These are phyloP conservation scores for Naganishia randhawae DNA, from an alignment of 768 basidiomycete species.

Conservation along the genomic window DNA sequence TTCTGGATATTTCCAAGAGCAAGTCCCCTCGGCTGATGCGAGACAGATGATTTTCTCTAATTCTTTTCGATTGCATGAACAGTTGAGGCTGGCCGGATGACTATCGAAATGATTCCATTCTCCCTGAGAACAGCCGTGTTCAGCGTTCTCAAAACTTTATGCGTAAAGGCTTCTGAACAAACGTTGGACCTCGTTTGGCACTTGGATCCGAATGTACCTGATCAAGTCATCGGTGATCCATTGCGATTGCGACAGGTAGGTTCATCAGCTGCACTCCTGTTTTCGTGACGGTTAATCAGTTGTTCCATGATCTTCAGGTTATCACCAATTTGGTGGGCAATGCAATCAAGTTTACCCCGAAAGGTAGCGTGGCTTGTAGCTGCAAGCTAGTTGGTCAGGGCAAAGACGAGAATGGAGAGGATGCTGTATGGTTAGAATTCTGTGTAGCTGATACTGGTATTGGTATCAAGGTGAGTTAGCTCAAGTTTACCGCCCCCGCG, in stretches of 20 bases:
- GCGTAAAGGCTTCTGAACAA: slow-evolving; percentile 94
- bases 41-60: background rate
- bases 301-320: slow-evolving; percentile 52
- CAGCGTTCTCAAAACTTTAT: slow-evolving; percentile 93
- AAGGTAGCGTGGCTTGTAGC: slow-evolving; percentile 86
- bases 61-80: slow-evolving; percentile 14
- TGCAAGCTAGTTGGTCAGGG: slow-evolving; percentile 64
- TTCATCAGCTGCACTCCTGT: slow-evolving; percentile 47
- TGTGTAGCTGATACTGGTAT: slow-evolving; percentile 98
- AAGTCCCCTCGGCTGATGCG: slow-evolving; percentile 46
- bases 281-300: slow-evolving; percentile 28
- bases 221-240: slow-evolving; percentile 94
- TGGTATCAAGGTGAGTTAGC: slow-evolving; percentile 66
- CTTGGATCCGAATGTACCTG: slow-evolving; percentile 90
- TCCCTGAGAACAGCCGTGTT: slow-evolving; percentile 96
- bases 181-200: slow-evolving; percentile 94
- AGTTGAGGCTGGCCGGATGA: slow-evolving; percentile 99
- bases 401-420: slow-evolving; percentile 64
- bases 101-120: slow-evolving; percentile 98
- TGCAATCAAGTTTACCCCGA: slow-evolving; percentile 95
- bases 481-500: background rate
- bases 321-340: slow-evolving; percentile 94
- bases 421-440: slow-evolving; percentile 87
- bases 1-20: slow-evolving; percentile 99
- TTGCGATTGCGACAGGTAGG: slow-evolving; percentile 74